Conservation (phyloP, 2,329 filamentous ascomycete genomes). For the Arachnomyces sp. region DNA sequence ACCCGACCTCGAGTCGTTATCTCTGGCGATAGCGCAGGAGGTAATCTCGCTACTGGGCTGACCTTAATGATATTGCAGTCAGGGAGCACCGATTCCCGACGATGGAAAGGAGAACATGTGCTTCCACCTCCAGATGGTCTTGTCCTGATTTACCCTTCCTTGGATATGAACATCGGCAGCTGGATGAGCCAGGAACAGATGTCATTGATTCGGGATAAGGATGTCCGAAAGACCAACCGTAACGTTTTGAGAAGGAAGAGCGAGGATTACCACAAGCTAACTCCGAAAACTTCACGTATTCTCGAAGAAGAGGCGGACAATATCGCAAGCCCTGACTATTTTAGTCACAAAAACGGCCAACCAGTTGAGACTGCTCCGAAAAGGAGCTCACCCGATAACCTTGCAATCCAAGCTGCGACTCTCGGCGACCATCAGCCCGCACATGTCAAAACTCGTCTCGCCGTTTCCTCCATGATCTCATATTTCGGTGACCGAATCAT, state of each 20-base stretch:
- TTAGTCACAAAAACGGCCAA: conserved; percentile 21
- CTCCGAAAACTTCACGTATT: conserved; percentile 69
- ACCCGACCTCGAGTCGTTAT: conserved; percentile 60
- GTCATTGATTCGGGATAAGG: conserved; percentile 79
- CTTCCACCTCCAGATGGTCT: conserved; percentile 71
- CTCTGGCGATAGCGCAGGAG: conserved; percentile 73
- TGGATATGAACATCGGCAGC: conserved; percentile 96
- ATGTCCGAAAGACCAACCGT: conserved; percentile 67
- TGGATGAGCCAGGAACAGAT: conserved; percentile 99
- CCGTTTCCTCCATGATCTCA: conserved; percentile 93
- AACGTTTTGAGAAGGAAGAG: conserved; percentile 75
- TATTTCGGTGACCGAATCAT: conserved; percentile 95
- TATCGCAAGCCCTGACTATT: conserved; percentile 18
- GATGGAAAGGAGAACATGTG: conserved; percentile 48
- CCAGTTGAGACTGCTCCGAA: conserved; percentile 16
- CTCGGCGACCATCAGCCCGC: conserved; percentile 33
- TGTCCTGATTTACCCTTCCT: conserved; percentile 75
- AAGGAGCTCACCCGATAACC: conserved; percentile 19
- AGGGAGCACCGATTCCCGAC: conserved; percentile 47
- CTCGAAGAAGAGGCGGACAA: conserved; percentile 58
- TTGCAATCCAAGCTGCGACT: conserved; percentile 29
- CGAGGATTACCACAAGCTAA: conserved; percentile 76
- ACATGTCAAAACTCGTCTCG: conserved; percentile 69
- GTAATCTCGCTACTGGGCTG: conserved; percentile 70
- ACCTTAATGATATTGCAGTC: conserved; percentile 85